Conservation (phyloP, 2,329 filamentous ascomycete species). For the Alternaria sp. region DNA sequence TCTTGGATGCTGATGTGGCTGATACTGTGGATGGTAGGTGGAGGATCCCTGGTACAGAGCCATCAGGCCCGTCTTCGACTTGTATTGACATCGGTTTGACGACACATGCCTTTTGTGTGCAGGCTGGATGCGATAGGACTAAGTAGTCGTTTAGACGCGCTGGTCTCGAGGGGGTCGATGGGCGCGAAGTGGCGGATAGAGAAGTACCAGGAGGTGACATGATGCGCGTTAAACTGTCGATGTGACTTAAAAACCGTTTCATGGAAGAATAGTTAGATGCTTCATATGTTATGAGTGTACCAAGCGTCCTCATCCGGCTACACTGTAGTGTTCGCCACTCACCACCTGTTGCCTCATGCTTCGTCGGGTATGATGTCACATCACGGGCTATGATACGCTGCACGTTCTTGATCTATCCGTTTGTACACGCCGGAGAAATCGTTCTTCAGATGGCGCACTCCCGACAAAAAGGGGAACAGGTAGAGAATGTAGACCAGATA, state of each 20-base stretch:
- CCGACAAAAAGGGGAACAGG: background rate
- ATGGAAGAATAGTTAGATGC: background rate
- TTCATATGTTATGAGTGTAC: background rate
- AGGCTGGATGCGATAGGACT: background rate
- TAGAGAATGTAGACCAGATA: background rate
- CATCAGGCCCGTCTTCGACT: slow-evolving; percentile 3
- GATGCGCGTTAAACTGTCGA: background rate
- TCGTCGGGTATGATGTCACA: background rate
- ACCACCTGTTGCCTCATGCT: background rate
- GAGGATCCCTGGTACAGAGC: slow-evolving; percentile 4
- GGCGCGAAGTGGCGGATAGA: background rate
- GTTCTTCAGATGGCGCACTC: background rate
- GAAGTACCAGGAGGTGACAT: slow-evolving; percentile 6
- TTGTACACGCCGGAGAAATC: background rate
- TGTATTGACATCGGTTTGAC: slow-evolving; percentile 2
- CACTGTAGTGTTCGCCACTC: background rate
- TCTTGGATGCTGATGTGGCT: background rate
- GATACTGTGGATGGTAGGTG: slow-evolving; percentile 3
- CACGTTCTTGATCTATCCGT: background rate
- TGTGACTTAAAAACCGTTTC: slow-evolving; percentile 2
- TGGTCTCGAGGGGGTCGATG: background rate
- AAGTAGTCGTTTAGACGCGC: slow-evolving; percentile 6
- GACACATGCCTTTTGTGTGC: background rate
- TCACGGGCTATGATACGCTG: background rate
- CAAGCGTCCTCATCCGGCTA: background rate